Conservation (phyloP, 352 stramenopile genomes). For the Phytophthora fragariaefolia region DNA sequence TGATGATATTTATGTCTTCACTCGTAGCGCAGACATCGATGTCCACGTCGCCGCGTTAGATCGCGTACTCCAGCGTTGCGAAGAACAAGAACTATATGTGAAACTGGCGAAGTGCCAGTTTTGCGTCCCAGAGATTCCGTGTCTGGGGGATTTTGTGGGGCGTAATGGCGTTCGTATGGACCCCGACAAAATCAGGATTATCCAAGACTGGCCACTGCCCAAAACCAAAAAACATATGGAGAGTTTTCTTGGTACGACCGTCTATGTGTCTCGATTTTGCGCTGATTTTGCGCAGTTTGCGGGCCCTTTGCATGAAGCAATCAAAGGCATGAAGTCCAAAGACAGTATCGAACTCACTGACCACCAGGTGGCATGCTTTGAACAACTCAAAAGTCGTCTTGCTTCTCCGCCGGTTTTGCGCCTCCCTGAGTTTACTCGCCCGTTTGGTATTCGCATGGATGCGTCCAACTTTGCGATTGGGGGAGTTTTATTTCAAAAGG, state of each 20-base stretch:
- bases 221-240: too few relatives aligned
- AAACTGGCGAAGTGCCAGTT: constrained; percentile 3
- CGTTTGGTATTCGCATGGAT: constrained; percentile 4
- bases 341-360: neutral
- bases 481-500: too few relatives aligned
- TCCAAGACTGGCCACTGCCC: too few relatives aligned
- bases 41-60: constrained; percentile 1
- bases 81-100: constrained; percentile 7
- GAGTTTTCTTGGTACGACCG: constrained; percentile 6
- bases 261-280: constrained; percentile 13
- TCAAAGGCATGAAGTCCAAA: neutral
- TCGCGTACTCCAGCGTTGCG: constrained; percentile 5
- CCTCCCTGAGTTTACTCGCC: neutral
- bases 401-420: neutral
- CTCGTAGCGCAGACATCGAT: neutral
- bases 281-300: constrained; percentile 10
- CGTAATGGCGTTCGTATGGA: too few relatives aligned
- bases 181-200: too few relatives aligned
- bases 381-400: neutral
- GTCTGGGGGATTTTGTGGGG: neutral
- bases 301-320: constrained; percentile 5
- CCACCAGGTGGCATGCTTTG: neutral
- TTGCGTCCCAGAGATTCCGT: neutral
- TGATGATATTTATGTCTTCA: neutral
- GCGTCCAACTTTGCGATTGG: too few relatives aligned